Evolutionary conservation across 1,139 yeast genomes (phyloP).

Genomic region (Saccharomyces uvarum): DNA sequence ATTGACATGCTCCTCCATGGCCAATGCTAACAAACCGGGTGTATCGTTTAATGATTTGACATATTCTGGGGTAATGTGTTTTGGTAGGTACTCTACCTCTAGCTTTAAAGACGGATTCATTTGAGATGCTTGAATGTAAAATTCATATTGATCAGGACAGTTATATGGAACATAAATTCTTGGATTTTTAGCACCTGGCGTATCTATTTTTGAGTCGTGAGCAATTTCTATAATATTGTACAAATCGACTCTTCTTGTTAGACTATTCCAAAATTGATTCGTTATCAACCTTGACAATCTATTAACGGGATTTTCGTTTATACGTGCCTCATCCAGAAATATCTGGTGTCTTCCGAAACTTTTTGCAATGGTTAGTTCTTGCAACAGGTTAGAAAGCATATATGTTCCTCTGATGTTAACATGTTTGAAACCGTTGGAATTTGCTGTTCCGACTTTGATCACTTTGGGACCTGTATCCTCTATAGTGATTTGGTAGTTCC

Average conservation of each 20-base stretch:
- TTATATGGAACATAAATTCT: constrained; percentile 71
- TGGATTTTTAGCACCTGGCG: constrained; percentile 47
- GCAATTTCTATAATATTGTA: constrained; percentile 63
- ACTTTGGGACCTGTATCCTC: constrained; percentile 92
- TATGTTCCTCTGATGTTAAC: constrained; percentile 84
- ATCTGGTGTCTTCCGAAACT: constrained; percentile 70
- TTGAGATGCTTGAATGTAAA: constrained; percentile 49
- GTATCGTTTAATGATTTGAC: constrained; percentile 69
- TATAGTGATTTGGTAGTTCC: constrained; percentile 78
- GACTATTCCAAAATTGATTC: constrained; percentile 71
- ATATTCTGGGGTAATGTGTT: constrained; percentile 55
- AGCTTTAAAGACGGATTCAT: constrained; percentile 52
- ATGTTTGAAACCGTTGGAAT: constrained; percentile 71
- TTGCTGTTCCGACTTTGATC: constrained; percentile 73
- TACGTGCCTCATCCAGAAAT: constrained; percentile 75
- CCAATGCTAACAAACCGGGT: constrained; percentile 84
- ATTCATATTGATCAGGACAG: constrained; percentile 67
- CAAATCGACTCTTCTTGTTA: constrained; percentile 66
- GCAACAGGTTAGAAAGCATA: constrained; percentile 79
- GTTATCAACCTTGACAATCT: constrained; percentile 68
- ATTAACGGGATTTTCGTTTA: constrained; percentile 82
- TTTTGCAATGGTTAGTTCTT: constrained; percentile 83
- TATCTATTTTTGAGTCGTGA: constrained; percentile 64
- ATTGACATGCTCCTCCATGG: constrained; percentile 46
- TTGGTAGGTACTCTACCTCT: constrained; percentile 67